Evolutionary conservation across 805 yeast genomes (phyloP), one percentile per base, ranked within the genome.

Genomic region (Pichia pseudocactophila): DNA sequence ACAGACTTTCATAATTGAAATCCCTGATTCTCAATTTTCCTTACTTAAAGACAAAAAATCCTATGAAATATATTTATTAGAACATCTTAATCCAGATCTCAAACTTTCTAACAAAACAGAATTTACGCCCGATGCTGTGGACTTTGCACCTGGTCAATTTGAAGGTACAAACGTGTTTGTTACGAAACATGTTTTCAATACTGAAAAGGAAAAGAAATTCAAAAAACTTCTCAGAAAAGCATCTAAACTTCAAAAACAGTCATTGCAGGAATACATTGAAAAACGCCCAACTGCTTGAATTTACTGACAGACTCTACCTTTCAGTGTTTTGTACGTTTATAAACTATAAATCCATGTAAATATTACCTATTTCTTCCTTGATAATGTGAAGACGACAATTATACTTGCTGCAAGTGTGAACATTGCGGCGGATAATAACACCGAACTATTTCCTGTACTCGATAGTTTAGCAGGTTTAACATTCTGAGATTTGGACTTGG

Each of bases 61-160:
- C 31, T 63, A 80, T 31, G 59, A 62, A 43, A 42, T 51, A 0
- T 69, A 68, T 41, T 60, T 76, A 37, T 28, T 50, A 1, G 41
- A 51, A 9, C 47, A 61, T 42, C 56, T 70, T n/a, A 64, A 71
- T 20, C 68, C 70, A 18, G 50, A 54, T 16, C 20, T 27, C 4
- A 65, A 69, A 51, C 64, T 65, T 55, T 39, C 42, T 2, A 71
- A 64, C 49, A 74, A 73, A 52, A 88, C 82, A 55, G 72, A 78
- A 56, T 74, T 78, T 53, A 56, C 45, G 27, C 88, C 92, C n/a
- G 74, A 82, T 53, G 90, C 86, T 25, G 74, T 85, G 43, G 76
- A 78, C 47, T 66, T 85, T 50, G 65, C 76, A 44, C 58, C 66
- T 7, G 68, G 66, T 25, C 79, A 74, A 36, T 82, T 76, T 54